Evolutionary conservation across 306 rosid genomes (phyloP).

Genomic region (Crotalaria pallida): DNA sequence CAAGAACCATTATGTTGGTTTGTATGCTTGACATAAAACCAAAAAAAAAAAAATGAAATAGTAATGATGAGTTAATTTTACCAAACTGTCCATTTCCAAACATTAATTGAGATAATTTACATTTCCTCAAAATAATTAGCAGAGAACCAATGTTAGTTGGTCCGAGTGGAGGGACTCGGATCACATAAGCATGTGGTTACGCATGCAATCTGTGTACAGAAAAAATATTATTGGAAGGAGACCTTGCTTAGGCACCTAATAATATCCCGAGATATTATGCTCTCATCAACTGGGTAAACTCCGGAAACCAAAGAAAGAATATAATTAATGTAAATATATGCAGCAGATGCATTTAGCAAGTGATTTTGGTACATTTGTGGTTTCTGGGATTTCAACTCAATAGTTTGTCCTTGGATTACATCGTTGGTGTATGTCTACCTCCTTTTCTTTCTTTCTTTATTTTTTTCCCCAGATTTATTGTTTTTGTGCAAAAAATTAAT

Average conservation of each 20-base stretch:
- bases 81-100: background rate
- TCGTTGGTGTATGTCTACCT: background rate
- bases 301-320: too few relatives aligned
- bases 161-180: too few relatives aligned
- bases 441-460: background rate
- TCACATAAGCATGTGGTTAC: too few relatives aligned
- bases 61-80: background rate
- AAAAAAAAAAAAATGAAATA: background rate
- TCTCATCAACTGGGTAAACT: too few relatives aligned
- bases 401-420: background rate
- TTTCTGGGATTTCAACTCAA: background rate
- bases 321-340: background rate
- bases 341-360: background rate
- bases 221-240: too few relatives aligned
- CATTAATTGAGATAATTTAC: background rate
- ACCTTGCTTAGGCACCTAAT: too few relatives aligned
- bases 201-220: too few relatives aligned
- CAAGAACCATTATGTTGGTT: background rate
- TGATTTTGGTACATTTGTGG: background rate
- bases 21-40: conserved; percentile 1
- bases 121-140: background rate
- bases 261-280: too few relatives aligned
- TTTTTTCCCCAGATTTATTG: background rate
- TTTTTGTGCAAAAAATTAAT: conserved; percentile 1
- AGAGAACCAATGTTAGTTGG: background rate